Evolutionary conservation across 371 early-diverging fungal species (phyloP).

Genomic region (Mucor velutinosus): DNA sequence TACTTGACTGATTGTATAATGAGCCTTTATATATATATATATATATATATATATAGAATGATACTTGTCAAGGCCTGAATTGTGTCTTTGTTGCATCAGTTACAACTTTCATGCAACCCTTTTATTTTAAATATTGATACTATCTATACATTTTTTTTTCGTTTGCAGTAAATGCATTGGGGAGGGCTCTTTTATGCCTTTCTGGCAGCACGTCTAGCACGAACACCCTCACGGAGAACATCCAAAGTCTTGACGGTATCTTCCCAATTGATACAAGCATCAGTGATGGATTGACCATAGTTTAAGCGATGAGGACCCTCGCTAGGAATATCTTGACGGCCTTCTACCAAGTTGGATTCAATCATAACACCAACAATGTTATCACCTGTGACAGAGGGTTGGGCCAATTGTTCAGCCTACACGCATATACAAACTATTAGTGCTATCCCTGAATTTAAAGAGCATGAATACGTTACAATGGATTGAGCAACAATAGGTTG

Average conservation of each 20-base stretch:
- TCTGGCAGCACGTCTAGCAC: slow-evolving; percentile 58
- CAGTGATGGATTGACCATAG: slow-evolving; percentile 80
- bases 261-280: slow-evolving; percentile 83
- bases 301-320: slow-evolving; percentile 62
- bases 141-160: neutral
- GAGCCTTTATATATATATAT: no score
- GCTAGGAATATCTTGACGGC: slow-evolving; percentile 69
- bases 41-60: no score
- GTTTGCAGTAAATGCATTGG: neutral
- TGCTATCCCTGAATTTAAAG: neutral
- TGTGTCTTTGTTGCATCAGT: no score
- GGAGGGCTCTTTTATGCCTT: slow-evolving; percentile 1
- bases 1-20: no score
- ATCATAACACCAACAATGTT: slow-evolving; percentile 84
- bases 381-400: slow-evolving; percentile 51
- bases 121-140: neutral
- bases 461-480: slow-evolving; percentile 42
- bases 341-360: slow-evolving; percentile 79
- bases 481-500: slow-evolving; percentile 82
- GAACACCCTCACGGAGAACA: slow-evolving; percentile 66
- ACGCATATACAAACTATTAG: neutral
- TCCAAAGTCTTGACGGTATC: slow-evolving; percentile 71
- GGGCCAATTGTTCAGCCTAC: slow-evolving; percentile 42
- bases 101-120: neutral
- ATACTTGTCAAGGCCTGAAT: no score